A percentile compares a stretch with the other conserved stretches of the same genome.
phyloP scores from a whole-genome alignment of 1,139 yeast genomes.

The Zygoascus sp. region DNA sequence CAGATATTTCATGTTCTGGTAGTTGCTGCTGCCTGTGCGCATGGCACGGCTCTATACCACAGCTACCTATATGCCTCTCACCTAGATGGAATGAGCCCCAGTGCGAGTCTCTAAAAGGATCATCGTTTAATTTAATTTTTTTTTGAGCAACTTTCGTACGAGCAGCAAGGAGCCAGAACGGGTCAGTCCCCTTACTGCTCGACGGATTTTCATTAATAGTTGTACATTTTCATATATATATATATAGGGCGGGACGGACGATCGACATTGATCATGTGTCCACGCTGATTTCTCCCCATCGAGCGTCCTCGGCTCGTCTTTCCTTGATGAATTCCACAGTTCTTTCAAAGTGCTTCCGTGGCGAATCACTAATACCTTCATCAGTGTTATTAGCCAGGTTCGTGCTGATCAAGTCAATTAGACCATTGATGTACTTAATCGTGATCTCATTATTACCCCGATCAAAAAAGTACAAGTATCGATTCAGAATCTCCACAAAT shows the following conservation, averaged over 20 bases:
- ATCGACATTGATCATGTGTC: no score
- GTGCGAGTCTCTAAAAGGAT: not conserved
- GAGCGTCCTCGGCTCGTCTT: conserved; percentile 60
- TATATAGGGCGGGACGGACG: no score
- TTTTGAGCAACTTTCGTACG: no score
- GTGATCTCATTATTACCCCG: conserved; percentile 75
- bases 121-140: no score
- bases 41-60: conserved; percentile 59
- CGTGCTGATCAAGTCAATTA: conserved; percentile 76
- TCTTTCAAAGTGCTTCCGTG: conserved; percentile 55
- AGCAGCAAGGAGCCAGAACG: no score
- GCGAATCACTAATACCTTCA: conserved; percentile 37
- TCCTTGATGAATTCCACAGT: conserved; percentile 62
- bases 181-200: no score
- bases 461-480: conserved; percentile 77
- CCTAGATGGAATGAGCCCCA: not conserved
- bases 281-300: conserved; percentile 7
- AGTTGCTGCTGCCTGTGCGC: conserved; percentile 75
- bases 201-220: no score
- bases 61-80: conserved; percentile 42
- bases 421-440: conserved; percentile 72
- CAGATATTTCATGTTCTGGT: conserved; percentile 83
- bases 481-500: conserved; percentile 83
- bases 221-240: no score
- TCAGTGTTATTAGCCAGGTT: conserved; percentile 49